Evolutionary conservation across 768 basidiomycete species (phyloP).

Genomic region (Tulasnella sp.): DNA sequence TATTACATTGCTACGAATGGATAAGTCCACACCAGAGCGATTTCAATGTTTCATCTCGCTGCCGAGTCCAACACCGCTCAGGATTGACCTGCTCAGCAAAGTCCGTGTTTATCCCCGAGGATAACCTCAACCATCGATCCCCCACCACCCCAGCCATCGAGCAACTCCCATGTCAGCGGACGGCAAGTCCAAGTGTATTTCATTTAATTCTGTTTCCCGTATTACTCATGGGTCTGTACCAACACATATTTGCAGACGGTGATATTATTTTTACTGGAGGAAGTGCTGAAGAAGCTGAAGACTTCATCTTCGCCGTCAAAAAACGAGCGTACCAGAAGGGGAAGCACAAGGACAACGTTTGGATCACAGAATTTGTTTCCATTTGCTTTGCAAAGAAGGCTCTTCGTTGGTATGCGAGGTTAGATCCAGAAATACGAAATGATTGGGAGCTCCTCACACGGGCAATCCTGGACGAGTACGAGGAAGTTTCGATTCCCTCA

Average conservation of each 20-base stretch:
- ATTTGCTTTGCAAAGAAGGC: not conserved
- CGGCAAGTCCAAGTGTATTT: not conserved
- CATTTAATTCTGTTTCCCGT: not conserved
- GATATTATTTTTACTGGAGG: not conserved
- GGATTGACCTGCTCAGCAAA: not conserved
- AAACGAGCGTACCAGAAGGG: slow-evolving; percentile 3
- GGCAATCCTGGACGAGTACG: not conserved
- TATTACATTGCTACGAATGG: no score
- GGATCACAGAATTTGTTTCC: not conserved
- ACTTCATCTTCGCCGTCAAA: slow-evolving; percentile 4
- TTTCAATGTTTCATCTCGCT: no score
- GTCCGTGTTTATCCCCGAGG: not conserved
- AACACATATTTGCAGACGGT: not conserved
- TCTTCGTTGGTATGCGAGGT: not conserved
- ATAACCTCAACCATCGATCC: not conserved
- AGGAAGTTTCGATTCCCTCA: not conserved
- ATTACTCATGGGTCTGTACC: no score
- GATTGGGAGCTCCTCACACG: not conserved
- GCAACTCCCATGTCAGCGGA: not conserved
- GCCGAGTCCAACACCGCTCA: no score
- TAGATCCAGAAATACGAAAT: not conserved
- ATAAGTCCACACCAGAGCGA: no score
- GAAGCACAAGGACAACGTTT: not conserved
- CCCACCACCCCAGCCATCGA: not conserved
- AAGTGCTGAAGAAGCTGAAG: not conserved